These are phyloP conservation scores for Penicillium canescens DNA, from an alignment of 495 filamentous ascomycete species.

Conservation along the genomic window DNA sequence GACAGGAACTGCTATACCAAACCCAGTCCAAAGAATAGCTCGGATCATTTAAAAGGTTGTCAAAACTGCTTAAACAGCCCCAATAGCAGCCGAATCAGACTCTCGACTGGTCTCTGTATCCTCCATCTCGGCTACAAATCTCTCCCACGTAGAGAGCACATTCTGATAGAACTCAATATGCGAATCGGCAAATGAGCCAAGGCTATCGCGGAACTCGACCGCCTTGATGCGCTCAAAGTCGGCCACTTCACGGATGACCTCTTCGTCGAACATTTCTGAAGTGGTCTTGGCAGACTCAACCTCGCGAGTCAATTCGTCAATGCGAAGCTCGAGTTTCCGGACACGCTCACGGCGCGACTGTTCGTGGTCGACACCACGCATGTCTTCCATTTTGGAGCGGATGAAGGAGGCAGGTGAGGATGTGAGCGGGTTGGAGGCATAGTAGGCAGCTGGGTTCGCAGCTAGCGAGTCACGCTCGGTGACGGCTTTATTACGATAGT, in stretches of 20 bases:
- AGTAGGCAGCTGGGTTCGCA: constrained; percentile 56
- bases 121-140: constrained; percentile 87
- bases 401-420: constrained; percentile 82
- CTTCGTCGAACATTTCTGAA: constrained; percentile 87
- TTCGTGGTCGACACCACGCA: constrained; percentile 95
- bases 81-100: constrained; percentile 14
- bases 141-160: constrained; percentile 84
- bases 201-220: constrained; percentile 83
- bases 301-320: constrained; percentile 84
- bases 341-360: constrained; percentile 81
- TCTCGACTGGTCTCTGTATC: constrained; percentile 36
- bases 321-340: constrained; percentile 85
- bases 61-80: constrained; percentile 2
- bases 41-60: not conserved
- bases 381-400: constrained; percentile 92
- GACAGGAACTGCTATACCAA: constrained; percentile 19
- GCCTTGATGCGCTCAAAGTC: constrained; percentile 98
- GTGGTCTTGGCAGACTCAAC: constrained; percentile 82
- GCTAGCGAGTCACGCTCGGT: constrained; percentile 86
- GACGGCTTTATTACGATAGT: constrained; percentile 89
- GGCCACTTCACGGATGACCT: constrained; percentile 85
- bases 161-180: constrained; percentile 85
- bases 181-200: constrained; percentile 78
- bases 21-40: constrained; percentile 4
- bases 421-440: constrained; percentile 58